Evolutionary conservation across 306 rosid species (phyloP).

Genomic region (Inga oerstediana): DNA sequence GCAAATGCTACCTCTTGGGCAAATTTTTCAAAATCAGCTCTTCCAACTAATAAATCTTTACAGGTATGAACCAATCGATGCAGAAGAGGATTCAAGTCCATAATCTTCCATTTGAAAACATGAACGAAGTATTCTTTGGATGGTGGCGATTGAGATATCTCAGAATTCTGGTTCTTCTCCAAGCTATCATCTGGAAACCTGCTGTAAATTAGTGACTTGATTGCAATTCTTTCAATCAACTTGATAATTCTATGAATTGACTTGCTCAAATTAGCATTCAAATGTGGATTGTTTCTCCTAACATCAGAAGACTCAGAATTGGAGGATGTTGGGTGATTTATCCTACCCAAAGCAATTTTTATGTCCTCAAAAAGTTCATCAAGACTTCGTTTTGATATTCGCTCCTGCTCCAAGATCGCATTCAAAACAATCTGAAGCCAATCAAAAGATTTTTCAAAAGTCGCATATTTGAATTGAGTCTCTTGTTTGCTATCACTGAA

Average conservation of each 20-base stretch:
- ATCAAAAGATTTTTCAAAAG: constrained; percentile 52
- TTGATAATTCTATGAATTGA: constrained; percentile 52
- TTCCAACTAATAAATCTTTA: constrained; percentile 53
- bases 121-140: constrained; percentile 56
- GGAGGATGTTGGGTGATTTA: constrained; percentile 39
- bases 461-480: constrained; percentile 28
- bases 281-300: constrained; percentile 22
- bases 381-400: constrained; percentile 57
- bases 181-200: constrained; percentile 35
- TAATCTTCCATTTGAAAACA: constrained; percentile 66
- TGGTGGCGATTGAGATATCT: constrained; percentile 40
- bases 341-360: constrained; percentile 65
- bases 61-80: constrained; percentile 57
- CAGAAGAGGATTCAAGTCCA: constrained; percentile 59
- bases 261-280: constrained; percentile 37
- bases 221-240: constrained; percentile 60
- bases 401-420: constrained; percentile 61
- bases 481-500: constrained; percentile 39
- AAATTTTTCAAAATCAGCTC: constrained; percentile 53
- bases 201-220: constrained; percentile 36
- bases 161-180: constrained; percentile 43
- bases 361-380: constrained; percentile 72
- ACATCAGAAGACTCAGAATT: constrained; percentile 31
- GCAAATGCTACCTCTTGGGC: constrained; percentile 56
- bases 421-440: constrained; percentile 83